phyloP scores from a whole-genome alignment of 129 eudicot genomes.

The Flaveria bidentis region DNA sequence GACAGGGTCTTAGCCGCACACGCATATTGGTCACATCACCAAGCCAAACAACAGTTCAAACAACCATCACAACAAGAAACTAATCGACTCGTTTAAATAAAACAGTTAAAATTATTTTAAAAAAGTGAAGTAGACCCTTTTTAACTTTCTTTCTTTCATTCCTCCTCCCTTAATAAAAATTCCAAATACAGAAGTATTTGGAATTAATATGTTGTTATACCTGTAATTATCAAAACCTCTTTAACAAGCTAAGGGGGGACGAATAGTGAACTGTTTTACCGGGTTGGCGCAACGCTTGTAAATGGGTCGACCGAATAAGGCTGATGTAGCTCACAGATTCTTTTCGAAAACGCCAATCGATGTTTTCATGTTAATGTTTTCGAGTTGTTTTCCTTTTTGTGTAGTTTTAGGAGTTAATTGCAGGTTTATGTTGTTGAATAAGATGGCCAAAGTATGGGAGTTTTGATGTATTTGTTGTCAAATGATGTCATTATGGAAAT shows the following conservation, averaged over 20 bases:
- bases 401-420: conserved; percentile 21
- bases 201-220: conserved; percentile 32
- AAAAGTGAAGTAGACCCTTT: conserved; percentile 11
- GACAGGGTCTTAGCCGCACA: conserved; percentile 91
- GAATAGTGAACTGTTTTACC: conserved; percentile 26
- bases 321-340: conserved; percentile 28
- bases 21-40: conserved; percentile 93
- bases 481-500: background rate
- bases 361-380: conserved; percentile 24
- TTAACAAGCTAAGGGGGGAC: conserved; percentile 33
- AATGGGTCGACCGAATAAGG: conserved; percentile 47
- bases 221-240: conserved; percentile 12
- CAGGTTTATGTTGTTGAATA: conserved; percentile 40
- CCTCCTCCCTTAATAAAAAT: conserved; percentile 21
- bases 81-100: conserved; percentile 58
- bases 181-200: conserved; percentile 20
- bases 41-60: conserved; percentile 80
- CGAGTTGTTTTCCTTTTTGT: background rate
- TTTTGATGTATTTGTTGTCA: conserved; percentile 27
- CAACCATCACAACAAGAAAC: conserved; percentile 54
- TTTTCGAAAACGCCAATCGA: conserved; percentile 9
- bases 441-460: conserved; percentile 30
- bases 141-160: background rate
- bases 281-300: conserved; percentile 39
- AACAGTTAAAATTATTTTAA: conserved; percentile 11